phyloP scores from a whole-genome alignment of 208 protist genomes.

The Wallacemonas sp. region DNA sequence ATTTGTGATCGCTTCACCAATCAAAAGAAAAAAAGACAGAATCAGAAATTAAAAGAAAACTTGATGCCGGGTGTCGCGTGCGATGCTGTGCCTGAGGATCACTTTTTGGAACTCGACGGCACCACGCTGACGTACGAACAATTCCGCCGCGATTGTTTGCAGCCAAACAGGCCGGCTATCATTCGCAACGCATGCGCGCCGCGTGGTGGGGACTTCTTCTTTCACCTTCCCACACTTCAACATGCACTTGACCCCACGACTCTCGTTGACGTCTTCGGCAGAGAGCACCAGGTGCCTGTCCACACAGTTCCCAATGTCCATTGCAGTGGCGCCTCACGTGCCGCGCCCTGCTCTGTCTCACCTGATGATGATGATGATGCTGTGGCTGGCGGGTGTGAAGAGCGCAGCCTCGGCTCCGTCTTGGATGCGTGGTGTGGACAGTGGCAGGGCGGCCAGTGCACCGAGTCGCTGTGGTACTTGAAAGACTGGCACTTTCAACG shows the following conservation, averaged over 20 bases:
- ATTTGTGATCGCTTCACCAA: neutral
- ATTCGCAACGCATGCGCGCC: slow-evolving; percentile 39
- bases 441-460: neutral
- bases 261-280: neutral
- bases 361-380: too few species aligned
- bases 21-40: neutral
- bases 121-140: slow-evolving; percentile 54
- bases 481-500: slow-evolving; percentile 84
- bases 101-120: slow-evolving; percentile 51
- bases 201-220: neutral
- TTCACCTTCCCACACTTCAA: neutral
- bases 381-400: slow-evolving; percentile 9
- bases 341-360: neutral
- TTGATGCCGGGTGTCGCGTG: too few species aligned
- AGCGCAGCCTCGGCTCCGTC: slow-evolving; percentile 10
- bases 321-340: neutral
- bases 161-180: slow-evolving; percentile 70
- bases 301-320: slow-evolving; percentile 20
- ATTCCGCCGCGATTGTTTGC: slow-evolving; percentile 61
- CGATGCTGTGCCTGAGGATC: neutral
- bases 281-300: slow-evolving; percentile 36
- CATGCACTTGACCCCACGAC: neutral
- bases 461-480: slow-evolving; percentile 42
- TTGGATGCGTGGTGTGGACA: slow-evolving; percentile 23
- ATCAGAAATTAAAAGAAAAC: neutral